phyloP scores from a whole-genome alignment of 176 grass and related monocot genomes.

The Calamus simplicifolius region DNA sequence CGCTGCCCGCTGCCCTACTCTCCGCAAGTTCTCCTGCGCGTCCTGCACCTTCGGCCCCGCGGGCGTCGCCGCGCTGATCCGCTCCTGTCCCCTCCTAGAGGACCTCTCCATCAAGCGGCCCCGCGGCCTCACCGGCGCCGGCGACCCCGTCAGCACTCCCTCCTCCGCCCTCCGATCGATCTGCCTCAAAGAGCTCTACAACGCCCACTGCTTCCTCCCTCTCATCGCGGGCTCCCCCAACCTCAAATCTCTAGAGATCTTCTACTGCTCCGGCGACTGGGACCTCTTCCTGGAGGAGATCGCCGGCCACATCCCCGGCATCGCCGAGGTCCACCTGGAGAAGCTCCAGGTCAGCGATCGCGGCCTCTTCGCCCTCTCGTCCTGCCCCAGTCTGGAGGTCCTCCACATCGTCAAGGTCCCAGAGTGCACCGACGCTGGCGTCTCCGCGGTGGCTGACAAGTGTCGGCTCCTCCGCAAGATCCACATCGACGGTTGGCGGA shows the following conservation, averaged over 20 bases:
- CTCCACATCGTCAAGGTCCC: conserved; percentile 5
- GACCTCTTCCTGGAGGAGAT: neutral
- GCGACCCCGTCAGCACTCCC: neutral
- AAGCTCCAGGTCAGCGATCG: conserved; percentile 11
- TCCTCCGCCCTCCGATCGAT: conserved; percentile 2
- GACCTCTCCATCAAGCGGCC: conserved; percentile 10
- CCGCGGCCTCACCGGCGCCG: neutral
- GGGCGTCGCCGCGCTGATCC: neutral
- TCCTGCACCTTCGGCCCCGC: neutral
- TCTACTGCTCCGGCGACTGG: conserved; percentile 4
- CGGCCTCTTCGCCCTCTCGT: neutral
- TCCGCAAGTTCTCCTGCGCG: neutral
- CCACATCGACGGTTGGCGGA: conserved; percentile 5
- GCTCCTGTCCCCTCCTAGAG: neutral
- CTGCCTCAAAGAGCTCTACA: conserved; percentile 7
- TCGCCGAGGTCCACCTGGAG: conserved; percentile 2
- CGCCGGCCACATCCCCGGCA: neutral
- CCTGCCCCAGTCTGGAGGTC: neutral
- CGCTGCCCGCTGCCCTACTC: neutral
- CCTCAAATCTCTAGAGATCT: conserved; percentile 1
- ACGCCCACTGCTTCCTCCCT: neutral
- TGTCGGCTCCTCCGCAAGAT: conserved; percentile 7
- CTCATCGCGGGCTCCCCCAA: conserved; percentile 1
- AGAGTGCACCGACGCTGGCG: conserved; percentile 1
- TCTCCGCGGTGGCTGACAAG: neutral